Conservation (phyloP, 371 early-diverging fungal species). For the Mortierella sp. region DNA sequence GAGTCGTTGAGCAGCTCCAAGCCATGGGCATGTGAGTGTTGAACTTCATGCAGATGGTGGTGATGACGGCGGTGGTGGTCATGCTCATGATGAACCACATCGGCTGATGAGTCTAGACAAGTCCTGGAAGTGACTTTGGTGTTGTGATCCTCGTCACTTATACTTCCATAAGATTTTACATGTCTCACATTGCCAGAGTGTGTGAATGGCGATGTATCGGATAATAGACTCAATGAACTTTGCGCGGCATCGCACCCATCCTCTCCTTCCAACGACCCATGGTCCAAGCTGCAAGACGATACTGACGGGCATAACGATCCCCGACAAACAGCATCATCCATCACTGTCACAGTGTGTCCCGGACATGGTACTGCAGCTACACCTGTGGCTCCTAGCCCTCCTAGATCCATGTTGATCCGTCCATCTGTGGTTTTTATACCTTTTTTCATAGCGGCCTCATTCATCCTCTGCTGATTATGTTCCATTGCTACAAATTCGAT, state of each 20-base stretch:
- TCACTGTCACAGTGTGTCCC: slow-evolving; percentile 17
- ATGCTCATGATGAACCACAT: background rate
- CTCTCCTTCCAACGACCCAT: background rate
- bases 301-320: slow-evolving; percentile 10
- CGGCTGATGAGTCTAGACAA: background rate
- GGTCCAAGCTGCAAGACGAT: slow-evolving; percentile 11
- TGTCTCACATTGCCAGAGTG: background rate
- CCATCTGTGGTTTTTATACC: background rate
- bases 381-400: slow-evolving; percentile 10
- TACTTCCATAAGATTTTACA: slow-evolving; percentile 10
- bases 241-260: background rate
- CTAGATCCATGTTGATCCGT: slow-evolving; percentile 13
- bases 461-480: slow-evolving; percentile 14
- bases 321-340: slow-evolving; percentile 9
- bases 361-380: slow-evolving; percentile 24
- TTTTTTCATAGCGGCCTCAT: slow-evolving; percentile 4
- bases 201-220: background rate
- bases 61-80: background rate
- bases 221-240: background rate
- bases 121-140: background rate
- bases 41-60: slow-evolving; percentile 15
- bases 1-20: slow-evolving; percentile 20
- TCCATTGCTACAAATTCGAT: slow-evolving; percentile 56
- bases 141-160: background rate
- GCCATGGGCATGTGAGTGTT: slow-evolving; percentile 24